Percentiles rank a stretch among this genome's conserved stretches.
These are phyloP conservation scores for Diplotaxis tenuifolia DNA, from an alignment of 345 rosid genomes.

Conservation along the genomic window DNA sequence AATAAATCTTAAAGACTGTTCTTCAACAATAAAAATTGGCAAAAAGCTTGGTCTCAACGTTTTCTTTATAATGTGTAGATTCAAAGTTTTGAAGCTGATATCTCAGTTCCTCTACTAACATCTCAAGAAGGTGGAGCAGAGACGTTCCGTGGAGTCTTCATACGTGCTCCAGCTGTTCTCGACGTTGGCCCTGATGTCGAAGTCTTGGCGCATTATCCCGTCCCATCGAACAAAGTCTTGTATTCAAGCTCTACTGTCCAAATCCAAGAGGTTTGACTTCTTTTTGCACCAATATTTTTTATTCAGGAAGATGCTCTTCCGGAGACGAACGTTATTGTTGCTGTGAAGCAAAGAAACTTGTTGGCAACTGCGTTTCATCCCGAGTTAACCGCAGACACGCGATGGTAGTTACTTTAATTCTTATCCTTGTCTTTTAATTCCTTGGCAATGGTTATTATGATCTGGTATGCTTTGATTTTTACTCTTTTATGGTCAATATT, in stretches of 20 bases:
- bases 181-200: conserved; percentile 83
- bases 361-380: conserved; percentile 96
- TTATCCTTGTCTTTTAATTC: not conserved
- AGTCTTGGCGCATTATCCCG: conserved; percentile 80
- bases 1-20: not conserved
- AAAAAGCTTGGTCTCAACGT: not conserved
- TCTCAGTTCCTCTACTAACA: conserved; percentile 66
- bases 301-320: conserved; percentile 60
- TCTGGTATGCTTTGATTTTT: not conserved
- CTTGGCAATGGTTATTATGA: not conserved
- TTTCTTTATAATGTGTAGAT: conserved; percentile 41
- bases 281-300: not conserved
- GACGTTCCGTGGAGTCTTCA: conserved; percentile 83
- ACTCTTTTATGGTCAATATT: not conserved
- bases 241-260: conserved; percentile 76
- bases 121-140: conserved; percentile 85
- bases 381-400: conserved; percentile 85
- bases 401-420: conserved; percentile 54
- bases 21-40: not conserved
- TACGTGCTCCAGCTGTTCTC: conserved; percentile 95
- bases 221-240: conserved; percentile 59
- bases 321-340: conserved; percentile 76
- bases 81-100: conserved; percentile 95
- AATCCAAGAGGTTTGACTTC: conserved; percentile 66
- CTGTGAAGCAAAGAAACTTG: conserved; percentile 78